Base-by-base conservation (phyloP, 352 stramenopile genomes). In the Blastocystis sp. region DNA sequence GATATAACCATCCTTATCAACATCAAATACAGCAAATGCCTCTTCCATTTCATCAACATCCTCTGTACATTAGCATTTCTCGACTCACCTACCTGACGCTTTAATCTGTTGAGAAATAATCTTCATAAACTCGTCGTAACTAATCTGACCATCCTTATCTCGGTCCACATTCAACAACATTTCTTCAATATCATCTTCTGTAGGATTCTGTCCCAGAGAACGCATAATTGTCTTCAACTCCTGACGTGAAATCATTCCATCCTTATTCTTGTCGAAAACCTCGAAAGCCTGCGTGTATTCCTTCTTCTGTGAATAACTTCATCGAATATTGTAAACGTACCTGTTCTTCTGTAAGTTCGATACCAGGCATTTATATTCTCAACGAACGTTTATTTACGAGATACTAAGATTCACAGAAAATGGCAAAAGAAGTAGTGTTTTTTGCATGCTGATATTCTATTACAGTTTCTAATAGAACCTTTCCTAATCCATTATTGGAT, bases 71-170 rank as follows among this genome's bases (percentile, higher is more conserved):
- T 24, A 86, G 16, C 14, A 24, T 0, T 21, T 37, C 5, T 4
- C 21, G 27, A 32, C 21, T 29, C 12, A 46, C 14, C 52, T 86
- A 67, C 88, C 88, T 5, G 29, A 51, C 35, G 86, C 71, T 59
- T 89, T 75, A 11, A 89, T 54, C 35, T 89, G 88, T n/a, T 52
- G 86, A 35, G 42, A 71, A 56, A 90, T 90, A 88, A 90, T 89
- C 12, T 89, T 78, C 77, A 90, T 67, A 74, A 90, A 90, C 59
- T 90, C 88, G n/a, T 88, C 56, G 78, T 90, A 90, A 87, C 42
- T 69, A 46, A 90, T 90, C 6, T 88, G 89, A 9, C 88, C 88
- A 49, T 88, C 88, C 24, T 83, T 43, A 57, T 90, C 87, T 1
- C 27, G 37, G 66, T 90, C 88, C 27, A 90, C 87, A 27, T 43